Conservation (phyloP, 2,329 filamentous ascomycete genomes). For the Penicillium sp. region DNA sequence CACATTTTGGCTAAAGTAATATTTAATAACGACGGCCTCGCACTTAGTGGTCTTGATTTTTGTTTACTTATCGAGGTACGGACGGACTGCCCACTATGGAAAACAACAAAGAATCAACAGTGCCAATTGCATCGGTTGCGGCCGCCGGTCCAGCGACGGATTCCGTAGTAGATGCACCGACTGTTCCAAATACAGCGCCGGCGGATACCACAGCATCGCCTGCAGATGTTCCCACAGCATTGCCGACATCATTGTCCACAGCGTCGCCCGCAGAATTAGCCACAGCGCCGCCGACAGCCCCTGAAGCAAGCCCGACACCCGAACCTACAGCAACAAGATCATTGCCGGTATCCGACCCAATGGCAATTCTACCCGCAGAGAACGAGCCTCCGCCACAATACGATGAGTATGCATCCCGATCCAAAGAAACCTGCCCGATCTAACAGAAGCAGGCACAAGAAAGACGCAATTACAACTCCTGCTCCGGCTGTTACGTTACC, state of each 20-base stretch:
- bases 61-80: not conserved
- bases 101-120: not conserved
- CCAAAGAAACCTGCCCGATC: not conserved
- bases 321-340: not conserved
- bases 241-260: not conserved
- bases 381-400: slow-evolving; percentile 1
- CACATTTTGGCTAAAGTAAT: not conserved
- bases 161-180: not conserved
- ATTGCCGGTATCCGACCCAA: not conserved
- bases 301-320: not conserved
- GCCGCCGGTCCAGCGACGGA: not conserved
- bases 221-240: too few relatives aligned
- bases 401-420: not conserved
- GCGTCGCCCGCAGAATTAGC: too few relatives aligned
- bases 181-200: not conserved
- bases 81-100: not conserved
- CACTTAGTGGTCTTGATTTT: not conserved
- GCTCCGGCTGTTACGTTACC: not conserved
- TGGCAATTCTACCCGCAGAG: not conserved
- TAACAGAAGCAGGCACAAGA: not conserved
- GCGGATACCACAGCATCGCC: not conserved
- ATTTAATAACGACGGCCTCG: not conserved
- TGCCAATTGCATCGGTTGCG: not conserved
- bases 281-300: too few relatives aligned
- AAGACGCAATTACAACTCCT: not conserved